Evolutionary conservation across 2,329 filamentous ascomycete species (phyloP).

Genomic region (Xylaria sp.): DNA sequence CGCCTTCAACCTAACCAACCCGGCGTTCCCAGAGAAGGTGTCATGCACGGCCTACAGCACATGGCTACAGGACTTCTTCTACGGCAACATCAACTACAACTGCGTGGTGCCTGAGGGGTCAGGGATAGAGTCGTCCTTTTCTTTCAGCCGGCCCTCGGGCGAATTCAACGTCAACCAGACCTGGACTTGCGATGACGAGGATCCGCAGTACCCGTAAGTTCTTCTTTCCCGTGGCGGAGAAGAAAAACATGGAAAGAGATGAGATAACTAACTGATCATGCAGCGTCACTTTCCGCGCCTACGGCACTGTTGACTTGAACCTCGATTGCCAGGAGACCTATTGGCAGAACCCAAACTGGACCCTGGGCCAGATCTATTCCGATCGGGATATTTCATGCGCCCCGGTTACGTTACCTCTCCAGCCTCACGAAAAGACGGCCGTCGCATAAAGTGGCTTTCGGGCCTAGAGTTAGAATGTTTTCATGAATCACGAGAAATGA

Average conservation of each 20-base stretch:
- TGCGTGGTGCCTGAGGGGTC: conserved; percentile 52
- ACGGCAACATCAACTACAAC: conserved; percentile 56
- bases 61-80: conserved; percentile 61
- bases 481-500: conserved; percentile 1
- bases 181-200: conserved; percentile 57
- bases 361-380: conserved; percentile 53
- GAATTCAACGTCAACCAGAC: conserved; percentile 58
- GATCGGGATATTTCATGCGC: conserved; percentile 48
- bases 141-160: conserved; percentile 52
- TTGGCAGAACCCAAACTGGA: conserved; percentile 54
- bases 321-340: conserved; percentile 51
- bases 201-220: conserved; percentile 53
- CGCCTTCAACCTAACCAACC: conserved; percentile 61
- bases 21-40: conserved; percentile 52
- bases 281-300: conserved; percentile 50
- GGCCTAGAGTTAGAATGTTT: neutral
- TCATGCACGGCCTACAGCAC: conserved; percentile 55
- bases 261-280: neutral
- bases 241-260: too few relatives aligned
- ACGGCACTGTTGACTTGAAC: conserved; percentile 49
- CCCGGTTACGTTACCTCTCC: conserved; percentile 46
- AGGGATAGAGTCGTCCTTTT: conserved; percentile 53
- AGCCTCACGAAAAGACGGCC: conserved; percentile 50
- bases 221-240: too few relatives aligned
- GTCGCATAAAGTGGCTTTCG: conserved; percentile 45